Evolutionary conservation across 371 early-diverging fungal genomes (phyloP), one percentile per base, ranked within the genome.

Genomic region (Circinella umbellata): DNA sequence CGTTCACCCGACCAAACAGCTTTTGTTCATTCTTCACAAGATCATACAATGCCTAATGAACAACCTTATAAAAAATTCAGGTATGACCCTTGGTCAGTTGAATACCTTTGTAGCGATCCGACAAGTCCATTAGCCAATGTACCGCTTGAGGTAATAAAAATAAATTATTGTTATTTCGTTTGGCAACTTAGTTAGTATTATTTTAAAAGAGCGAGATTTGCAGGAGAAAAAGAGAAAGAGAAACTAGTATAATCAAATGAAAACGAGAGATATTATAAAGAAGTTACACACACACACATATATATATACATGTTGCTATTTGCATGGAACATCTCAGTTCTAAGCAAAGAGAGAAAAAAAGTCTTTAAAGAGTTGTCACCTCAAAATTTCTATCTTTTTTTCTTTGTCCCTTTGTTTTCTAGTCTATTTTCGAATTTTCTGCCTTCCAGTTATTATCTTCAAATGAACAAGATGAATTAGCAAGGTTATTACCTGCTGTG

Each of bases 401-500:
- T 20, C 14, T 11, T 7, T 39, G n/a, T 9, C 27, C 27, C 13
- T 62, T 46, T 59, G 53, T 63, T n/a, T 69, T 11, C 10, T 63
- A 83, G 81, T 71, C 78, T 20, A 70, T 81, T 20, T 81, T 81
- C 67, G 77, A 78, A 68, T 54, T 74, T 63, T 68, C 79, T 14
- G 71, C 66, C 13, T 83, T 83, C 70, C 78, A 83, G 67, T 68
- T 79, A 17, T 66, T 83, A 47, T 63, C 80, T 61, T 73, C 78
- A 49, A 73, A 80, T 27, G 78, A 75, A 49, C 71, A 74, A 68
- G 70, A 70, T 20, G 78, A 81, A 61, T 68, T 80, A 15, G 69
- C 70, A 46, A 72, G 72, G 15, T 63, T 81, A 47, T 62, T 83
- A 65, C 84, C 84, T 27, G 59, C 71, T 37, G 62, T 70, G 4